A percentile compares a stretch with the other conserved stretches of the same genome.
These are phyloP conservation scores for Phialophora verrucosa DNA, from an alignment of 2,329 filamentous ascomycete genomes.

Conservation along the genomic window DNA sequence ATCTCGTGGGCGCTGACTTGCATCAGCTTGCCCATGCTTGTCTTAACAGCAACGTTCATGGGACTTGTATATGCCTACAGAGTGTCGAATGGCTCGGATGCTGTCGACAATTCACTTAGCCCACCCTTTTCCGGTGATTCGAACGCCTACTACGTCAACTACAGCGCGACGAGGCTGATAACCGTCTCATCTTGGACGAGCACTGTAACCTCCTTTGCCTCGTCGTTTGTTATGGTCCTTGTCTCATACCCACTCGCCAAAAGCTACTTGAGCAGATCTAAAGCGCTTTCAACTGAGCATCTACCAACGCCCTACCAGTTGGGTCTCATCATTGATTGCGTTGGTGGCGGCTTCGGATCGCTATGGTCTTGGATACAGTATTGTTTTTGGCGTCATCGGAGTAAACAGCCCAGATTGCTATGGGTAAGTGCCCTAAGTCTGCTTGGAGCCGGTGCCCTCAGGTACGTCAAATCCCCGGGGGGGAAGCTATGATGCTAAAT, in stretches of 20 bases:
- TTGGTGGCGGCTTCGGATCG: constrained; percentile 2
- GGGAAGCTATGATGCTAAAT: not conserved
- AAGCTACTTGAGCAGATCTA: not conserved
- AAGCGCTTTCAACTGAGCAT: not conserved
- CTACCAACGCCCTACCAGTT: not conserved
- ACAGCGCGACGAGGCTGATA: constrained; percentile 9
- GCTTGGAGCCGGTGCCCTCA: not conserved
- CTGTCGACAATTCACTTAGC: not conserved
- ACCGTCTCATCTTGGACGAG: constrained; percentile 9
- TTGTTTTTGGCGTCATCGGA: not conserved
- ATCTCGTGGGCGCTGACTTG: constrained; percentile 9
- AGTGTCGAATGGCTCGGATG: not conserved
- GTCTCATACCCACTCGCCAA: constrained; percentile 4
- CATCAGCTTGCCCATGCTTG: constrained; percentile 5
- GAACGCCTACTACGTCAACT: constrained; percentile 10
- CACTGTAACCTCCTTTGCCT: constrained; percentile 7
- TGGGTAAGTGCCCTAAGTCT: constrained; percentile 1
- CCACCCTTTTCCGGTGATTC: not conserved
- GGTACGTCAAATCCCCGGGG: not conserved
- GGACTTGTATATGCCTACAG: not conserved
- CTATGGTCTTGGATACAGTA: constrained; percentile 4
- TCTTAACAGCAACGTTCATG: constrained; percentile 4
- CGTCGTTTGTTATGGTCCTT: constrained; percentile 10
- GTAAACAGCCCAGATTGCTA: not conserved
- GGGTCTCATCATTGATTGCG: not conserved